Evolutionary conservation across 2,329 filamentous ascomycete genomes (phyloP).

Genomic region (Fusarium nematophilum): DNA sequence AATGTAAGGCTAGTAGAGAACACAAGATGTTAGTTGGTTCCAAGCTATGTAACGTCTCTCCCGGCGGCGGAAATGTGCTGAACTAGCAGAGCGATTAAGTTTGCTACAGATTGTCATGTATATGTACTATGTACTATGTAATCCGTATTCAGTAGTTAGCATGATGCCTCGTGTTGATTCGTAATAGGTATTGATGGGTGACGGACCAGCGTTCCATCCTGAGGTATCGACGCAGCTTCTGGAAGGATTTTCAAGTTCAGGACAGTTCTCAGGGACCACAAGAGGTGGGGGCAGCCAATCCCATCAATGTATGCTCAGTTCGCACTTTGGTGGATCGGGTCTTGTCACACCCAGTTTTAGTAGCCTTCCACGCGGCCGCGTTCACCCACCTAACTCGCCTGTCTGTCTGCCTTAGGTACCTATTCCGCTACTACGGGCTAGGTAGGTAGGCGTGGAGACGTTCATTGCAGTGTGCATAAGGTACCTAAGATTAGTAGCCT

Average conservation of each 20-base stretch:
- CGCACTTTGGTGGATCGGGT: conserved; percentile 12
- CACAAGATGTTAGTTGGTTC: no score
- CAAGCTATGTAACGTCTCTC: no score
- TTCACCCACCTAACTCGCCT: conserved; percentile 15
- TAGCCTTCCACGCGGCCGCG: conserved; percentile 23
- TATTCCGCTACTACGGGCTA: neutral
- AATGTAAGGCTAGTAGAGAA: no score
- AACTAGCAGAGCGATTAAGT: no score
- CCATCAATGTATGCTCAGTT: neutral
- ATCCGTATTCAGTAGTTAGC: no score
- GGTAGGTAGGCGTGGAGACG: neutral
- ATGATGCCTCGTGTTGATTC: no score
- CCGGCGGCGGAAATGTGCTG: no score
- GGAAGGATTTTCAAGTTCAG: conserved; percentile 31
- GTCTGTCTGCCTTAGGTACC: neutral
- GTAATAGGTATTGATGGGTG: neutral
- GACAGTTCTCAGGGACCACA: conserved; percentile 29
- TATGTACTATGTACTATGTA: no score
- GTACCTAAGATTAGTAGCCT: no score
- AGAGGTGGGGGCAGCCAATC: conserved; percentile 25
- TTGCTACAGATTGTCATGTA: no score
- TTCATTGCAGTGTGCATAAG: no score
- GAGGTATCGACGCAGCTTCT: conserved; percentile 20
- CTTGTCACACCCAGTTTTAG: neutral
- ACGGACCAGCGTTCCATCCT: neutral